phyloP scores from a whole-genome alignment of 768 basidiomycete species.

The Stropharia rugosoannulata region DNA sequence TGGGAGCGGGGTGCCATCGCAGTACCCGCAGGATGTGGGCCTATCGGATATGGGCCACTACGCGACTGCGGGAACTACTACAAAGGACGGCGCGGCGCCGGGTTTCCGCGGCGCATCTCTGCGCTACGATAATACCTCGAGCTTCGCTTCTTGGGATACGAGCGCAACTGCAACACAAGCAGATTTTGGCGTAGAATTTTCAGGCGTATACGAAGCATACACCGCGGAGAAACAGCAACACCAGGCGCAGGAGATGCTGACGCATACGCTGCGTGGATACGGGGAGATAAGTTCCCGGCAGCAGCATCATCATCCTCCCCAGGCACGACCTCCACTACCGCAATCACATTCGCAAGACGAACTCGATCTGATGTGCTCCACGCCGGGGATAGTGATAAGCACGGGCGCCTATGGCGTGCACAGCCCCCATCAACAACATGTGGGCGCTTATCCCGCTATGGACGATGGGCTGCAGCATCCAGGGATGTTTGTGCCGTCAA shows the following conservation, averaged over 20 bases:
- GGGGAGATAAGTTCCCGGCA: no score
- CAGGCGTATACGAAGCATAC: no score
- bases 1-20: neutral
- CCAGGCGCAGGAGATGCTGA: neutral
- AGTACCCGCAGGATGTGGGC: neutral
- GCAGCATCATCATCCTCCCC: no score
- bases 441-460: neutral
- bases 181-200: no score
- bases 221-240: no score
- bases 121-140: no score
- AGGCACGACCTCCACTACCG: no score
- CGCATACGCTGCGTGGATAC: no score
- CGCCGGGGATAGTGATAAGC: neutral
- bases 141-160: no score
- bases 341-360: neutral
- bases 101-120: neutral
- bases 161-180: no score
- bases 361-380: neutral
- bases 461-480: neutral
- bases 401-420: neutral
- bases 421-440: neutral
- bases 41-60: no score
- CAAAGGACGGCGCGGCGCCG: neutral
- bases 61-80: neutral
- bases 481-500: neutral